Evolutionary conservation across 257 asterid species (phyloP), one percentile per base, ranked within the genome.

Genomic region (Scutellaria baicalensis): DNA sequence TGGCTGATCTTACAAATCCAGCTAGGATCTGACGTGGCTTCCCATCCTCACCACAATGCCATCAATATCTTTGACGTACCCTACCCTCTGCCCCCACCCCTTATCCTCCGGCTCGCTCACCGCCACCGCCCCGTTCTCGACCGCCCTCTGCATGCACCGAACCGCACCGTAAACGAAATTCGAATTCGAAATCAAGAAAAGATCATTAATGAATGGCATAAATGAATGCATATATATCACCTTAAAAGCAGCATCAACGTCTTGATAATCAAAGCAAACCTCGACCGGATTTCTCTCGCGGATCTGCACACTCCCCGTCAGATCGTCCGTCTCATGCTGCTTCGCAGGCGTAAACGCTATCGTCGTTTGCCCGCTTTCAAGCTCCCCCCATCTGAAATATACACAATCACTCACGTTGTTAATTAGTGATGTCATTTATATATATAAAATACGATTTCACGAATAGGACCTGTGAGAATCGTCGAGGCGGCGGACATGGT

Each of bases 321-420:
- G 59, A 18, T 85, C 94, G 13, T 84, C 93, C 9, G 97, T 93
- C 83, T 90, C 97, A 58, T 72, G 98, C 40, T 93, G 98, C 69
- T 83, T 80, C 9, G 74, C 67, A 13, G 95, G 97, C 11, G 97
- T 93, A 38, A 93, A 93, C 0, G 98, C 97, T 52, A 93, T 81
- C 7, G 98, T 93, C 13, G 97, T 93, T 23, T 83, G 66, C 39
- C 97, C 96, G 47, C 89, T 93, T 52, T 90, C 96, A 47, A 90
- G 79, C 85, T 90, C 97, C 3, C 93, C 97, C 97, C 97, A 93
- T 66, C 97, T n/a, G n/a, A n/a, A n/a, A n/a, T n/a, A n/a, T 89
- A n/a, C 8, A 1, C 54, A 48, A 51, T n/a, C n/a, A n/a, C n/a
- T n/a, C n/a, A n/a, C n/a, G n/a, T n/a, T n/a, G n/a, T n/a, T n/a